Evolutionary conservation across 352 stramenopile genomes (phyloP), one percentile per base, ranked within the genome.

Genomic region (Globisporangium barbulae): DNA sequence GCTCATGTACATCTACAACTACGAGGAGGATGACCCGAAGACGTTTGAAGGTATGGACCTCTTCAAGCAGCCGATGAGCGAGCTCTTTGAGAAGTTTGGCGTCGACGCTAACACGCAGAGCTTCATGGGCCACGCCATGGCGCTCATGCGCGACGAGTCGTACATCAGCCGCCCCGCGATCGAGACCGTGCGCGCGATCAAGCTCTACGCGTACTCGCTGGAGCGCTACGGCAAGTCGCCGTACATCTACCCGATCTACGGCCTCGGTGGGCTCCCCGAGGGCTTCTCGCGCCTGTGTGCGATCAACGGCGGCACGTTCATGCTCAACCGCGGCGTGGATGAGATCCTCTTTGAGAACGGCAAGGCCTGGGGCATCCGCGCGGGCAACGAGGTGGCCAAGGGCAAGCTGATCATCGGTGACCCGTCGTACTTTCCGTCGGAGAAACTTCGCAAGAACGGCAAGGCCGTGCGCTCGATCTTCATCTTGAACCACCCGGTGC

Each of bases 231-330:
- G 94, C 72, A 99, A 98, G 72, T 98, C 88, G 48, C 98, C 98
- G 49, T 99, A 99, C 88, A 98, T 99, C 68, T 99, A 99, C 81
- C 98, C 98, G 54, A 91, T 99, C 49, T 99, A 99, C 76, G 98
- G 98, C 50, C 87, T 99, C 44, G 97, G 97, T 41, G 96, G 96
- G 30, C 82, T 99, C 47, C 98, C 97, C 6, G 97, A 99, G 79
- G 97, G 97, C 60, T 99, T 99, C 77, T 99, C 97, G 63, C 93
- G 98, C 47, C 92, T 99, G 7, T 99, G 96, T 69, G 97, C 97
- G 21, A 98, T 99, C 76, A 95, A 99, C 80, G 98, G 98, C 61
- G 97, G 97, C 68, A 99, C 97, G 47, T 99, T 99, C 73, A 99
- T 99, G 97, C 89, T 99, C 30, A 98, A 99, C 80, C 95, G 95